A percentile compares a stretch with the other conserved stretches of the same genome.
These are phyloP conservation scores for Mycena alexandri DNA, from an alignment of 768 basidiomycete species.

Conservation along the genomic window DNA sequence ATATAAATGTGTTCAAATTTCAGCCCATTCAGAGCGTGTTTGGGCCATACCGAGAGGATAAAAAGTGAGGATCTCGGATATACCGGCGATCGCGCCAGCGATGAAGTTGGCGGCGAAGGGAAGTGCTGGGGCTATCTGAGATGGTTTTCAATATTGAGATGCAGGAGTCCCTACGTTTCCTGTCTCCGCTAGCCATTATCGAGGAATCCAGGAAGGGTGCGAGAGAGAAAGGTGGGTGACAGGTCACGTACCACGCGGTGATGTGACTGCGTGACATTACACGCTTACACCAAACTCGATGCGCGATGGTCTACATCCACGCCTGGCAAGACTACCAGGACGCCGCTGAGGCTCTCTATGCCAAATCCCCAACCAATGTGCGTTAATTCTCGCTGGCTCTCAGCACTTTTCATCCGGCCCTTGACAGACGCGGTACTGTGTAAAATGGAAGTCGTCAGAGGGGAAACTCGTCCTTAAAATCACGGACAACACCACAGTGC, in stretches of 20 bases:
- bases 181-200: slow-evolving; percentile 46
- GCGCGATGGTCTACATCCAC: slow-evolving; percentile 88
- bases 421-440: slow-evolving; percentile 85
- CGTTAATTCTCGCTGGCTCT: slow-evolving; percentile 40
- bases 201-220: slow-evolving; percentile 13
- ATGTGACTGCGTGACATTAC: slow-evolving; percentile 1
- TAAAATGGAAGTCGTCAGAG: slow-evolving; percentile 91
- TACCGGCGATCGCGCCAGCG: slow-evolving; percentile 96
- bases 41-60: slow-evolving; percentile 84
- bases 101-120: slow-evolving; percentile 92
- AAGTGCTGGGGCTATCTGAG: slow-evolving; percentile 63
- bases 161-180: slow-evolving; percentile 47
- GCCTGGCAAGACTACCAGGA: slow-evolving; percentile 93
- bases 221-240: slow-evolving; percentile 13
- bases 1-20: slow-evolving; percentile 25
- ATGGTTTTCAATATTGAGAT: background rate
- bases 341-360: slow-evolving; percentile 89
- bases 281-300: slow-evolving; percentile 46
- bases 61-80: slow-evolving; percentile 86
- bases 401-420: background rate
- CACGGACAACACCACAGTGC: slow-evolving; percentile 89
- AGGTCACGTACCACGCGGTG: slow-evolving; percentile 8
- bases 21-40: slow-evolving; percentile 11
- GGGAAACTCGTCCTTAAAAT: slow-evolving; percentile 94
- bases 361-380: slow-evolving; percentile 83